Base-by-base conservation (phyloP, 306 rosid species). In the Sechiopsis laciniata region DNA sequence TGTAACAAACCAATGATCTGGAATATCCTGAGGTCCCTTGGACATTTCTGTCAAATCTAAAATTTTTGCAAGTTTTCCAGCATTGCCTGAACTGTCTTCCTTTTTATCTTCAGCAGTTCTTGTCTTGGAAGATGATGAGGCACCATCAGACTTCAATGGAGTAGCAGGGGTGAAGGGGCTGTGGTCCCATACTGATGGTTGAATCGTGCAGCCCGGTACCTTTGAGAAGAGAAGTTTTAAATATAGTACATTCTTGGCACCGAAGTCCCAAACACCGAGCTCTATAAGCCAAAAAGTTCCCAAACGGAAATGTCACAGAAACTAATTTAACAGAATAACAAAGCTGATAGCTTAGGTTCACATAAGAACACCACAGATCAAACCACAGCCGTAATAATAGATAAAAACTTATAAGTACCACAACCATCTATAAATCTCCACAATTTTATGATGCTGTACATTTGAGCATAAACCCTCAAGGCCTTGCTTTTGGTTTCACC, bases 1-100 rank as follows among this genome's bases (percentile, higher is more conserved):
- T 5, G 97, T 91, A 74, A 95, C 97, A 78, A 95, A 81, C 99
- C 99, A 95, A 81, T 95, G 99, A 51, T 97, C 97, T 35, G 99
- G 97, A 82, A 82, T 85, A 85, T 95, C 99, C 85, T 89, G 97
- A 2, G 99, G 97, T 20, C 99, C 99, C 79, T 85, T 95, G 0
- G 88, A 91, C 97, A 95, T 95, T 80, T 95, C 99, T 40, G 97
- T 91, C 81, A 82, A 77, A 80, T 95, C 99, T 35, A 91, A 90
- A 59, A 95, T 85, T 77, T 91, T 95, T 1, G 85, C 93, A 0
- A 95, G 82, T 85, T 95, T 94, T 70, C 97, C 97, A 13, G 71
- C 63, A 59, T 85, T 91, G 29, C 61, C 57, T 22, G 84, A 90
- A 80, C 83, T 80, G 54, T 88, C 93, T 29, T 42, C 48, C 48